A percentile compares a stretch with the other conserved stretches of the same genome.
Evolutionary conservation across 192 early-diverging fungal genomes (phyloP).

Genomic region (Neocallimastix lanati): DNA sequence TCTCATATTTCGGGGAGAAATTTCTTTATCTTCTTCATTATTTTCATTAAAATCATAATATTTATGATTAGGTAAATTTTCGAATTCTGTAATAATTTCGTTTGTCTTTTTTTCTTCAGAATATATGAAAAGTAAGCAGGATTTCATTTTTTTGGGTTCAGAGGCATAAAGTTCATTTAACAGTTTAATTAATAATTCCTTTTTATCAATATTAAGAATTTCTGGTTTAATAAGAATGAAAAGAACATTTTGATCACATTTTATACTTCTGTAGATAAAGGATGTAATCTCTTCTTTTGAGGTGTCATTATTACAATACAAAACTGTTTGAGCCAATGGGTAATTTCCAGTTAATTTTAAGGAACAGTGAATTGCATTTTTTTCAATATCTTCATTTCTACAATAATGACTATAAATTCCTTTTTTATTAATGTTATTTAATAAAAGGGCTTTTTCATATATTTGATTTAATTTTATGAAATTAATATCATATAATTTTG

Average conservation of each 20-base stretch:
- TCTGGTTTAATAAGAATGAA: neutral
- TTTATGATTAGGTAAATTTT: neutral
- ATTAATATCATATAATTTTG: neutral
- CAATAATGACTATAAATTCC: neutral
- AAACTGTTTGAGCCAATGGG: neutral
- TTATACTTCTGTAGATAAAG: neutral
- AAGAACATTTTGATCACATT: neutral
- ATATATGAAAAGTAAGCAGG: neutral
- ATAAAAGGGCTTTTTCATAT: neutral
- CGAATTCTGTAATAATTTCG: neutral
- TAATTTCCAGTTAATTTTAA: neutral
- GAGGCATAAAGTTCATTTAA: neutral
- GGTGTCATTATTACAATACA: neutral
- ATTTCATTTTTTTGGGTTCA: neutral
- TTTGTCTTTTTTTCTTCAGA: neutral
- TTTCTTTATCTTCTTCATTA: neutral
- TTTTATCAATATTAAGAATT: neutral
- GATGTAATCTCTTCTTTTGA: neutral
- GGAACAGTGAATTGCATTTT: neutral
- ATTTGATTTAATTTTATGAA: neutral
- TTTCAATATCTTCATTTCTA: neutral
- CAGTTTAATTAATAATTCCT: neutral
- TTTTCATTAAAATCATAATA: neutral
- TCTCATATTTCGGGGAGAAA: no score
- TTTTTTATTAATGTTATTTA: neutral